These are phyloP conservation scores for Gynostemma pentaphyllum DNA, from an alignment of 306 rosid genomes.

Conservation along the genomic window DNA sequence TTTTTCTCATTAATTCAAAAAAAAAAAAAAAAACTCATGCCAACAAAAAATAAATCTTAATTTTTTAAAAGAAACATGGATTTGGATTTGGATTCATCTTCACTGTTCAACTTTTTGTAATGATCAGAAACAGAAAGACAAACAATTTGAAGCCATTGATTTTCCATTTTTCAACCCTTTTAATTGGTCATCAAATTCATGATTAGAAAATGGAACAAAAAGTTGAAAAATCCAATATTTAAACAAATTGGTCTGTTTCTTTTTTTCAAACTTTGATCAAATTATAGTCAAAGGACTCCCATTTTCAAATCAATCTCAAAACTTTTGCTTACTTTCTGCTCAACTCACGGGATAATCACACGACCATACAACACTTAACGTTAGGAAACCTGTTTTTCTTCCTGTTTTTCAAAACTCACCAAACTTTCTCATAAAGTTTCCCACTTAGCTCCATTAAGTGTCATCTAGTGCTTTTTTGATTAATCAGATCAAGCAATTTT, in stretches of 20 bases:
- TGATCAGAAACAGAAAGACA: too few relatives aligned
- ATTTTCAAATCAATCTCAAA: background rate
- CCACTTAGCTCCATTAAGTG: conserved; percentile 20
- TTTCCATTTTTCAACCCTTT: conserved; percentile 3
- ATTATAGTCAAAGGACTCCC: conserved; percentile 27
- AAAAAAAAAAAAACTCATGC: too few relatives aligned
- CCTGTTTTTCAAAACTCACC: conserved; percentile 25
- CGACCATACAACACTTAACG: too few relatives aligned
- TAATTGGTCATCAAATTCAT: conserved; percentile 5
- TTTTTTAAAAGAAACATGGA: background rate
- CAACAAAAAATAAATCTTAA: too few relatives aligned
- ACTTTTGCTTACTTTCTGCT: conserved; percentile 16
- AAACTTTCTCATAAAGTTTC: conserved; percentile 20
- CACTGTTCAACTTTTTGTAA: background rate
- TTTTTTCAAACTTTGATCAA: background rate
- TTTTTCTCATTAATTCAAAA: too few relatives aligned
- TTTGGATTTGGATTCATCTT: background rate
- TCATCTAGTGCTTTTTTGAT: conserved; percentile 25
- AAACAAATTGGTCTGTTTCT: background rate
- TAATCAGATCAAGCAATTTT: conserved; percentile 22
- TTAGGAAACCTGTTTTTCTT: conserved; percentile 6
- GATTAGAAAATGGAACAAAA: background rate
- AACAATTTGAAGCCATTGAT: background rate
- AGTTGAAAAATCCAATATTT: background rate
- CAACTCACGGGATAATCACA: too few relatives aligned